These are phyloP conservation scores for Geotrichum europaeum DNA, from an alignment of 1,139 yeast genomes.

Conservation along the genomic window DNA sequence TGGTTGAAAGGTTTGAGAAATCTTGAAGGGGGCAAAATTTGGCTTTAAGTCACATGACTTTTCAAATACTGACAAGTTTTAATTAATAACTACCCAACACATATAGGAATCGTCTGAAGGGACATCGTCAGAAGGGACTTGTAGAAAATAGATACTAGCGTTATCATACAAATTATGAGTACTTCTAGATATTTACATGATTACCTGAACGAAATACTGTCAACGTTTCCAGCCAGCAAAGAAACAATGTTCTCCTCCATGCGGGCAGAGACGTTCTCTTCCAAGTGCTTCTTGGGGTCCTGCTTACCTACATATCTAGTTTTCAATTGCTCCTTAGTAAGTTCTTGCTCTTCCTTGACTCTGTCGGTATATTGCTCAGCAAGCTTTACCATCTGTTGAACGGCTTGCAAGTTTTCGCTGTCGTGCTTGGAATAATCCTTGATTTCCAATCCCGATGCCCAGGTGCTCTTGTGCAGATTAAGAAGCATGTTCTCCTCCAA, in stretches of 20 bases:
- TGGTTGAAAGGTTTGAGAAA: background rate
- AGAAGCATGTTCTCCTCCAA: conserved; percentile 91
- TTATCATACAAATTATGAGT: background rate
- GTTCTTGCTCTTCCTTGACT: conserved; percentile 87
- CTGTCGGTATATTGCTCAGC: conserved; percentile 88
- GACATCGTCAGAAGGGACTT: too few relatives aligned
- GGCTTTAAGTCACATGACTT: background rate
- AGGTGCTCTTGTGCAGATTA: conserved; percentile 88
- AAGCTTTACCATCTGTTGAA: conserved; percentile 77
- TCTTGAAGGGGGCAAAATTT: background rate
- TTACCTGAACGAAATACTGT: conserved; percentile 50
- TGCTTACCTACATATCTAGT: conserved; percentile 97
- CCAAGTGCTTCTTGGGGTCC: conserved; percentile 95
- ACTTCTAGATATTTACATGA: background rate
- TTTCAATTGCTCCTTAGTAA: conserved; percentile 81
- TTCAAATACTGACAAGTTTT: background rate
- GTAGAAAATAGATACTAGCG: too few relatives aligned
- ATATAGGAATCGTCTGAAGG: too few relatives aligned
- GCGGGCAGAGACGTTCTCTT: conserved; percentile 78
- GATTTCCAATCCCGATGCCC: conserved; percentile 90
- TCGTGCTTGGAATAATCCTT: conserved; percentile 75
- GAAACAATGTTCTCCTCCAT: conserved; percentile 89
- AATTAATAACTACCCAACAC: background rate
- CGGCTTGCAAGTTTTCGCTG: conserved; percentile 63
- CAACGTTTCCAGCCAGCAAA: conserved; percentile 80